phyloP scores from a whole-genome alignment of 139 green algal genomes.

The Chlorella vulgaris region DNA sequence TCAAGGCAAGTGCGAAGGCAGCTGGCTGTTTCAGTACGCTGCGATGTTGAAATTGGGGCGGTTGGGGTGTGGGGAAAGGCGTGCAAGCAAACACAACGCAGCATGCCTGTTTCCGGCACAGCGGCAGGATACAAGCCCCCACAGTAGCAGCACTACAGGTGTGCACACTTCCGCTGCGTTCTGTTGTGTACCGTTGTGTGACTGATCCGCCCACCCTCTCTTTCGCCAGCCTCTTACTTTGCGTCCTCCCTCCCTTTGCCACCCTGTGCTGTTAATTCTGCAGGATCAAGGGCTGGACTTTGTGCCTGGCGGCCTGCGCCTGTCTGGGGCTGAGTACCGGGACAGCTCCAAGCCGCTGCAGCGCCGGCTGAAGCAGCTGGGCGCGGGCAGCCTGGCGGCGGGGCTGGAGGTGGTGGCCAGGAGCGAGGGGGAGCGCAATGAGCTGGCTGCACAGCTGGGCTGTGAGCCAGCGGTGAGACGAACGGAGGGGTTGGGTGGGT shows the following conservation, averaged over 20 bases:
- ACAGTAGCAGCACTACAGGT: no score
- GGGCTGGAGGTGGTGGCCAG: neutral
- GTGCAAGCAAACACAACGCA: no score
- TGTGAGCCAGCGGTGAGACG: neutral
- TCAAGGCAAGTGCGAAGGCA: neutral
- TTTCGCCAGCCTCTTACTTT: neutral
- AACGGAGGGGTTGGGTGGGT: neutral
- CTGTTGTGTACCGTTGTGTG: no score
- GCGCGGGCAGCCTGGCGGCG: neutral
- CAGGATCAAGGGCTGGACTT: conserved; percentile 11
- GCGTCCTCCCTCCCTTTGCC: neutral
- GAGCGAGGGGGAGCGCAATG: neutral
- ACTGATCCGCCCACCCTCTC: neutral
- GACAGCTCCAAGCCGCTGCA: conserved; percentile 3
- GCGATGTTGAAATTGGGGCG: neutral
- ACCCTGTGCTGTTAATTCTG: neutral
- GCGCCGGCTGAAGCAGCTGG: conserved; percentile 25
- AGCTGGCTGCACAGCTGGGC: neutral
- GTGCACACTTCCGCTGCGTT: no score
- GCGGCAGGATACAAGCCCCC: no score
- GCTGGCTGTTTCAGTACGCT: neutral
- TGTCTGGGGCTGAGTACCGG: neutral
- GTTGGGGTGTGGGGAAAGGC: no score
- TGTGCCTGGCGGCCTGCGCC: neutral
- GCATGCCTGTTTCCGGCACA: no score